Evolutionary conservation across 2,329 filamentous ascomycete genomes (phyloP).

Genomic region (Exophiala spinifera): DNA sequence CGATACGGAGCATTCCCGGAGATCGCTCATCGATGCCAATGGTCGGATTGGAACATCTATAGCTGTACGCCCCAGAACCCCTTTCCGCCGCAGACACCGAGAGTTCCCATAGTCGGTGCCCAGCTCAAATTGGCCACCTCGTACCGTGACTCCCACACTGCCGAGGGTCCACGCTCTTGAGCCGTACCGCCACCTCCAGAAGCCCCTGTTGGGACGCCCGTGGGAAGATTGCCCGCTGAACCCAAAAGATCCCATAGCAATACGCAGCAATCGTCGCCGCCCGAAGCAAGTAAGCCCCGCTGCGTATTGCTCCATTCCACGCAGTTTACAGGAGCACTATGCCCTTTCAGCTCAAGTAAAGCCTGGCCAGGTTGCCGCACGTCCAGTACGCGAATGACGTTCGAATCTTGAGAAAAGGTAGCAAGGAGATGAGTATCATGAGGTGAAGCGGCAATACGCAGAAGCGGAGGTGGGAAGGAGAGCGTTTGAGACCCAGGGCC

Average conservation of each 20-base stretch:
- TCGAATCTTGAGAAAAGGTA: conserved; percentile 94
- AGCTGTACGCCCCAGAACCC: conserved; percentile 44
- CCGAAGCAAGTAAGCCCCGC: conserved; percentile 83
- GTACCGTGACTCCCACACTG: conserved; percentile 46
- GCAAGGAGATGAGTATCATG: conserved; percentile 93
- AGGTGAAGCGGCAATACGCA: conserved; percentile 68
- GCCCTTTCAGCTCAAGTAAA: conserved; percentile 85
- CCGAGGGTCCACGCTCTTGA: conserved; percentile 44
- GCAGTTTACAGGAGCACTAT: conserved; percentile 80
- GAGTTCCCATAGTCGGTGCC: conserved; percentile 43
- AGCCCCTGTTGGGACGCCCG: conserved; percentile 21
- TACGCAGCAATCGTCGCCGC: conserved; percentile 87
- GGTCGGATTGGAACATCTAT: conserved; percentile 4
- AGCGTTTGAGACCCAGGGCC: conserved; percentile 17
- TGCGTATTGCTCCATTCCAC: conserved; percentile 92
- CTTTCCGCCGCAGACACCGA: conserved; percentile 46
- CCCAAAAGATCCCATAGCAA: conserved; percentile 92
- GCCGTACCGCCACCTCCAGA: conserved; percentile 15
- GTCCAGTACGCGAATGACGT: conserved; percentile 88
- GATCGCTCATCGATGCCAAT: too few relatives aligned
- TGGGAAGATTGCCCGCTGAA: conserved; percentile 21
- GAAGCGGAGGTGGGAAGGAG: conserved; percentile 59
- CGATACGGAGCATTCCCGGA: too few relatives aligned
- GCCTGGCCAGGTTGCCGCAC: conserved; percentile 95
- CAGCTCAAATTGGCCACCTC: conserved; percentile 49